Base-by-base conservation (phyloP, 345 rosid genomes). In the Citrus sinensis region DNA sequence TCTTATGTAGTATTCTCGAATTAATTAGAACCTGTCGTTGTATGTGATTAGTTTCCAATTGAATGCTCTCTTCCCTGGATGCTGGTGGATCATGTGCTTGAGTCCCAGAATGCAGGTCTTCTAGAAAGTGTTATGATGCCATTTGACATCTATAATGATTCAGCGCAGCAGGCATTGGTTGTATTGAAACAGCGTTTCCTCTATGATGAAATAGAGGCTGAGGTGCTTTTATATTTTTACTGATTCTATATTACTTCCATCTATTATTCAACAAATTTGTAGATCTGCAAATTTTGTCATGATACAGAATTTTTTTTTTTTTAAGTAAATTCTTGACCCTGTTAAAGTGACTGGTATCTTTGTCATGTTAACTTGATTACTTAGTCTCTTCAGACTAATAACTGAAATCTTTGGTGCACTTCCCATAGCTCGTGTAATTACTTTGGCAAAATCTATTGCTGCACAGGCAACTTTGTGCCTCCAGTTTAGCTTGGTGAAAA, bases 51-150 rank as follows among this genome's bases (percentile, higher is more conserved):
- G 99, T 96, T 94, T 85, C 98, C 99, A 1, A 87, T 94, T 83
- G 98, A 96, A 83, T 94, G 99, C 86, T 96, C 99, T 82, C 97
- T 96, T 80, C 99, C 99, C 69, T 96, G 99, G 99, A 96, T 96
- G 98, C 84, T 96, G 86, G 90, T 92, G 82, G 98, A 92, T 80
- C 89, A 96, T 77, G 88, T 92, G 81, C 93, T 96, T 22, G 99
- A 92, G 78, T 86, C 90, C 76, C 95, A 86, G 64, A 90, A 87
- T 85, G 83, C 93, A 30, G 97, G 97, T 75, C 94, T 94, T 85
- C 87, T 96, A 82, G 99, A 96, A 86, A 96, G 97, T 84, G 89
- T 91, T 77, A 86, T 96, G 79, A 85, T 92, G 81, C 97, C 98
- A 82, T 94, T 96, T 88, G 99, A 96, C 81, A 89, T 94, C 73